These are phyloP conservation scores for Anacardium occidentale DNA, from an alignment of 345 rosid species.

Conservation along the genomic window DNA sequence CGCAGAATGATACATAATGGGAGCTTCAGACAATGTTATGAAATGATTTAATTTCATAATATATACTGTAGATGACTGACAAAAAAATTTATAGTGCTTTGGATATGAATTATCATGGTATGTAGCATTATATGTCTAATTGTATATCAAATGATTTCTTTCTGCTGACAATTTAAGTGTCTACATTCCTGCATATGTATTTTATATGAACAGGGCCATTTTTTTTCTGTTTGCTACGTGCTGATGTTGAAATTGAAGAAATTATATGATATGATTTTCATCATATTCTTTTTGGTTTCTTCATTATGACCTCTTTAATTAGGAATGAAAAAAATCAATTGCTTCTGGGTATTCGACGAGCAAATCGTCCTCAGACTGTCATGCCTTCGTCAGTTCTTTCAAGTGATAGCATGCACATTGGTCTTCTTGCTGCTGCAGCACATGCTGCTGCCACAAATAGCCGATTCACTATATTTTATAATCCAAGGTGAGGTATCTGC, in stretches of 20 bases:
- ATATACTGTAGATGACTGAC: conserved; percentile 4
- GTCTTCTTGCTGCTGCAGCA: conserved; percentile 55
- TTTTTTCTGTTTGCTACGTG: not conserved
- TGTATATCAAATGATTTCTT: not conserved
- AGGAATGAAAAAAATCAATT: conserved; percentile 53
- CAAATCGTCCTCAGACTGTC: conserved; percentile 43
- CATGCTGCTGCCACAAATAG: conserved; percentile 53
- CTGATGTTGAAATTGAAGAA: not conserved
- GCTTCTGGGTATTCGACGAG: conserved; percentile 47
- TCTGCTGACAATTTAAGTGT: not conserved
- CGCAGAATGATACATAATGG: not conserved
- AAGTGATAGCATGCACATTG: conserved; percentile 56
- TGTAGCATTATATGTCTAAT: not conserved
- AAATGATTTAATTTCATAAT: not conserved
- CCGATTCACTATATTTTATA: conserved; percentile 46
- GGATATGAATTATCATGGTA: not conserved
- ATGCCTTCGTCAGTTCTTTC: conserved; percentile 53
- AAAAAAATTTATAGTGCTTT: not conserved
- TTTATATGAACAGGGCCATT: not conserved
- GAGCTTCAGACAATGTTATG: not conserved
- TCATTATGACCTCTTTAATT: conserved; percentile 6
- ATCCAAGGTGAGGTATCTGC: conserved; percentile 37
- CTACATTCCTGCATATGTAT: conserved; percentile 5
- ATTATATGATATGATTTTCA: conserved; percentile 5
- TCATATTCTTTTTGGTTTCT: not conserved